Conservation (phyloP, 2,329 filamentous ascomycete species). For the Diaporthe destruens region DNA sequence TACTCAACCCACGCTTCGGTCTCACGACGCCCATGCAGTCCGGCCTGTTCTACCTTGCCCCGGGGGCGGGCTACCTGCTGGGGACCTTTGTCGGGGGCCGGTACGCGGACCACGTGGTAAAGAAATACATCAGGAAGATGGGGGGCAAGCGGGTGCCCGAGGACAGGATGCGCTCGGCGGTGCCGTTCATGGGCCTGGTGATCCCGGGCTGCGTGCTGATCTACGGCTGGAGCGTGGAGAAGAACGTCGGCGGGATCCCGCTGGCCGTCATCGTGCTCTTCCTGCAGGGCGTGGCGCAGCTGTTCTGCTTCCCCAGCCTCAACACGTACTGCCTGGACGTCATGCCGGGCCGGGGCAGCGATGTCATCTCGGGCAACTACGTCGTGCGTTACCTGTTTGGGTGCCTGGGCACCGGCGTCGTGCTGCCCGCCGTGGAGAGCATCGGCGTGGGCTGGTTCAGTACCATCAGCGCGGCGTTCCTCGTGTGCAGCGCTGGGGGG, state of each 20-base stretch:
- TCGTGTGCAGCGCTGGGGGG: constrained; percentile 59
- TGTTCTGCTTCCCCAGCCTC: constrained; percentile 77
- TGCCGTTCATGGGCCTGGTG: constrained; percentile 70
- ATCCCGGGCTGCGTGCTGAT: constrained; percentile 76
- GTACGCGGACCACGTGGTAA: constrained; percentile 76
- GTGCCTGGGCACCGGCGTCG: constrained; percentile 76
- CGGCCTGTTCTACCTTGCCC: constrained; percentile 78
- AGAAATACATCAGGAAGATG: constrained; percentile 67
- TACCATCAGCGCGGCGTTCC: constrained; percentile 73
- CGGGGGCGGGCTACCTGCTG: constrained; percentile 74
- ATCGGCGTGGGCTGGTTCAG: constrained; percentile 88
- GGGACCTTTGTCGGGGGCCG: constrained; percentile 77
- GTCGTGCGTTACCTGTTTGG: constrained; percentile 82
- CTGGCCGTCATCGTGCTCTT: constrained; percentile 77
- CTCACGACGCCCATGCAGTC: constrained; percentile 73
- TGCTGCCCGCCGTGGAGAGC: constrained; percentile 78
- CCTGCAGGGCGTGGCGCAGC: constrained; percentile 74
- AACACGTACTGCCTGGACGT: constrained; percentile 86
- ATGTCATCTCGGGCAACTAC: constrained; percentile 86
- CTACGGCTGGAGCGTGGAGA: constrained; percentile 71
- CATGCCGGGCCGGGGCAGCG: constrained; percentile 77
- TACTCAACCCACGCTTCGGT: constrained; percentile 77
- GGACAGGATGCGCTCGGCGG: constrained; percentile 73
- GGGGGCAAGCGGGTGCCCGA: constrained; percentile 73
- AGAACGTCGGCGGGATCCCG: constrained; percentile 55